phyloP scores from a whole-genome alignment of 2,329 filamentous ascomycete species.

The Exophiala sideris region DNA sequence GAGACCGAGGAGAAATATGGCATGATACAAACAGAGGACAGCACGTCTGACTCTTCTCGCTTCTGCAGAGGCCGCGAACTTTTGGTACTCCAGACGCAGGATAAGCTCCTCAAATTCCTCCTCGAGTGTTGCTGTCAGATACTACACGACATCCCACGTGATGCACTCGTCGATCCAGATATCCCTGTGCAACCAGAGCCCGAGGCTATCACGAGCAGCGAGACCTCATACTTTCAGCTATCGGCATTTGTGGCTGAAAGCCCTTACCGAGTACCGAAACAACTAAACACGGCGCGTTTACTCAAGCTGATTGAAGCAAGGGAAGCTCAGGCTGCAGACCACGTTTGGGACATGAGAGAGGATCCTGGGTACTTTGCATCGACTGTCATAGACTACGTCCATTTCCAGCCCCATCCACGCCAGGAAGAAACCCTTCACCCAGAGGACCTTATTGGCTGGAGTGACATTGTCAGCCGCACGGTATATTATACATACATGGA shows the following conservation, averaged over 20 bases:
- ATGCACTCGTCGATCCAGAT: slow-evolving; percentile 30
- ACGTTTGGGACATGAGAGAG: slow-evolving; percentile 55
- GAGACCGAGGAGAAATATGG: slow-evolving; percentile 36
- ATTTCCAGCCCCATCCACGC: slow-evolving; percentile 43
- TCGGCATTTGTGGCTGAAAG: slow-evolving; percentile 46
- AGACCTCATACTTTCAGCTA: slow-evolving; percentile 38
- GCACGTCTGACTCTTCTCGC: slow-evolving; percentile 38
- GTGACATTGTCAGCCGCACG: too few relatives aligned
- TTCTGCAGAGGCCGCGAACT: slow-evolving; percentile 48
- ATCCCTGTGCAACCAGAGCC: slow-evolving; percentile 42
- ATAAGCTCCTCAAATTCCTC: slow-evolving; percentile 49
- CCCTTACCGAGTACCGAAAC: slow-evolving; percentile 51
- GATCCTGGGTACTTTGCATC: slow-evolving; percentile 57
- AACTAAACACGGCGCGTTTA: slow-evolving; percentile 47
- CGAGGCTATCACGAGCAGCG: slow-evolving; percentile 28
- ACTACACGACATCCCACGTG: slow-evolving; percentile 48
- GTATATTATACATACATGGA: too few relatives aligned
- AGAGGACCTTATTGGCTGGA: slow-evolving; percentile 36
- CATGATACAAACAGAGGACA: slow-evolving; percentile 36
- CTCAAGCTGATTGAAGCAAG: slow-evolving; percentile 44
- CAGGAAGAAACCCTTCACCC: slow-evolving; percentile 35
- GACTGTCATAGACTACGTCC: slow-evolving; percentile 36
- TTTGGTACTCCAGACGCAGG: slow-evolving; percentile 51
- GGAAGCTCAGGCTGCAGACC: slow-evolving; percentile 47
- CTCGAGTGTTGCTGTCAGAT: slow-evolving; percentile 47